Conservation (phyloP, 2,329 filamentous ascomycete species). For the Neofusicoccum sp. region DNA sequence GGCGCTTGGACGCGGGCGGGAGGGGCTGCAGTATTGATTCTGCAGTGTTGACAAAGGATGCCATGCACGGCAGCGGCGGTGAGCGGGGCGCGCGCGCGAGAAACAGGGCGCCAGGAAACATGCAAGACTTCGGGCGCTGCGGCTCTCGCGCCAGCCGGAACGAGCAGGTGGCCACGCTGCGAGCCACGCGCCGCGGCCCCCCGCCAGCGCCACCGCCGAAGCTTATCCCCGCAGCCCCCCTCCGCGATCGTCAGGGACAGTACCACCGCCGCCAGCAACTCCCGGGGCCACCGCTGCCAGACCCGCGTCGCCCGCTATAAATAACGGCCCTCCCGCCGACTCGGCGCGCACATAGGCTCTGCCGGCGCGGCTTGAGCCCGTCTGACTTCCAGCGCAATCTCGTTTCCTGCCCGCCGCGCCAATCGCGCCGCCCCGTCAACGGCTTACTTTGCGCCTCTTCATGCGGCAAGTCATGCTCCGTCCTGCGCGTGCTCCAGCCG, state of each 20-base stretch:
- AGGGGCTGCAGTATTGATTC: constrained; percentile 7
- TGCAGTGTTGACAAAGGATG: background rate
- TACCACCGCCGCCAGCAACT: background rate
- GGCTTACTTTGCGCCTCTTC: background rate
- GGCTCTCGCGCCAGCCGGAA: background rate
- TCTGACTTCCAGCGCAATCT: background rate
- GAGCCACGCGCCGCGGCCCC: background rate
- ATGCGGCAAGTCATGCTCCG: background rate
- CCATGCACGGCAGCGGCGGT: background rate
- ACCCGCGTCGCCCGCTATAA: background rate
- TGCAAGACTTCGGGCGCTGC: background rate
- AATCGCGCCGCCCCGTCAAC: background rate
- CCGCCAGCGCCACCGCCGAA: background rate
- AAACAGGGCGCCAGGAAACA: background rate
- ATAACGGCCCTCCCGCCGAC: background rate
- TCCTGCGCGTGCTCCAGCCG: background rate
- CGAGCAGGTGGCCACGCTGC: background rate
- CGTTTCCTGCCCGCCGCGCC: background rate
- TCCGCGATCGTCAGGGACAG: constrained; percentile 6
- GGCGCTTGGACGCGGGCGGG: background rate
- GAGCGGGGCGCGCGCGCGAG: background rate
- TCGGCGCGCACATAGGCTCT: background rate
- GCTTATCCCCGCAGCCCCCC: background rate
- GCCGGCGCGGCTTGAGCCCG: background rate
- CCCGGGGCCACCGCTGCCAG: background rate